Evolutionary conservation across 768 basidiomycete species (phyloP), one percentile per base, ranked within the genome.

Genomic region (Naganishia friedmannii): DNA sequence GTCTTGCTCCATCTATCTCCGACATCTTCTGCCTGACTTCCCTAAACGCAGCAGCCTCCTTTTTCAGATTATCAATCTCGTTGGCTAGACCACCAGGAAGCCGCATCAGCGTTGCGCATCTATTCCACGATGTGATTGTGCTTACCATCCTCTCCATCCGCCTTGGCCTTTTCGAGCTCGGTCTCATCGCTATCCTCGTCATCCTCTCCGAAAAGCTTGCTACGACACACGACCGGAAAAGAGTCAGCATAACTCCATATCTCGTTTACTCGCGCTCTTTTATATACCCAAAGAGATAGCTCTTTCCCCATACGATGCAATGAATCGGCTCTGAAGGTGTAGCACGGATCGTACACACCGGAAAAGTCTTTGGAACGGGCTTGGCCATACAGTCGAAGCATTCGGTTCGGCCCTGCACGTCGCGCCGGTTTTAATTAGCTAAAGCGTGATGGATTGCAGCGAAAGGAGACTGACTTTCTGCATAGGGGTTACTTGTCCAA

Each of bases 291-390:
- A 97, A 86, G 15, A 99, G 87, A 83, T 98, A 98, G 69, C 88
- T 93, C 80, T 98, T 99, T 34, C 92, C 93, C 96, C 96, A 99
- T 2, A 97, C 94, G 58, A 99, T 97, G 77, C 95, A 99, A 76
- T 99, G 96, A 63, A 98, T 96, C 0, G 96, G 93, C 73, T 95
- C 94, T 69, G 90, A 92, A 0, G 96, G 96, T 0, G 96, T 98
- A 2, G 92, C 92, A 46, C 95, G 88, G 74, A 99, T 98, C 0
- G 96, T 98, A 80, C 96, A 99, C 12, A 98, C 94, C 0, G 96
- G 94, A 78, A 92, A 98, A 0, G 92, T 90, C 79, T 93, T 98
- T 0, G 93, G 93, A 0, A 90, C 90, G 0, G 90, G 89, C 79
- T 98, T 97, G 5, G 89, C 87, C n/a, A 91, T 85, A 74, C 96